Evolutionary conservation across 139 green algal species (phyloP), one percentile per base, ranked within the genome.

Genomic region (Chlamydomonas applanata): DNA sequence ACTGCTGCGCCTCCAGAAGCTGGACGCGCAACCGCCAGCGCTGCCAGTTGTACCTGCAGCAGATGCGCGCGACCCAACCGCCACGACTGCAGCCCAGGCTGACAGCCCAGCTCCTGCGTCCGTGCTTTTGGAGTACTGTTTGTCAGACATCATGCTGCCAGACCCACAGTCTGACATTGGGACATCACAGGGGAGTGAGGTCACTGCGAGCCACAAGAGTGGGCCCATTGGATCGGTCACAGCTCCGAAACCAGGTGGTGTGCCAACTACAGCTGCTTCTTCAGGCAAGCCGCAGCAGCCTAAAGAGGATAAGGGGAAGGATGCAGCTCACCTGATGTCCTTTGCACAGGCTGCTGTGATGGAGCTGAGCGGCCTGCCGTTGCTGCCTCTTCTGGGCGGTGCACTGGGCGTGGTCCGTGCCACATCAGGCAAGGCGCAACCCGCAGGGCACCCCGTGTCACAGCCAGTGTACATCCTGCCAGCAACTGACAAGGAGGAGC

Each of bases 41-140:
- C n/a, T 24, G 60, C 22, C 27, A 68, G 60, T 19, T 68, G 29
- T 25, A 57, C 19, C 76, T 46, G 62, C 60, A 69, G 3, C 11
- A 24, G 2, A 57, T 27, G 32, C 4, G 33, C 34, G 4, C 20
- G 9, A 54, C 3, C 3, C 17, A 56, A 49, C 62, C 34, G 44
- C 30, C 9, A 7, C 46, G 9, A 9, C 13, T 79, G 1, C 27
- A 11, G 40, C 40, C 7, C 40, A 36, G 35, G 30, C 32, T 1
- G 7, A 29, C 68, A 2, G 30, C 74, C 49, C 34, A 62, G 44
- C 69, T 3, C 49, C 77, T 4, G 84, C 75, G 2, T 71, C 77
- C 52, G 52, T 80, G 36, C 67, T 88, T 14, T 78, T 93, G 60
- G 30, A 79, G 33, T 93, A 93, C 69, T 90, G 82, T 75, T 67